These are phyloP conservation scores for Fusarium setosum DNA, from an alignment of 2,329 filamentous ascomycete species.

Conservation along the genomic window DNA sequence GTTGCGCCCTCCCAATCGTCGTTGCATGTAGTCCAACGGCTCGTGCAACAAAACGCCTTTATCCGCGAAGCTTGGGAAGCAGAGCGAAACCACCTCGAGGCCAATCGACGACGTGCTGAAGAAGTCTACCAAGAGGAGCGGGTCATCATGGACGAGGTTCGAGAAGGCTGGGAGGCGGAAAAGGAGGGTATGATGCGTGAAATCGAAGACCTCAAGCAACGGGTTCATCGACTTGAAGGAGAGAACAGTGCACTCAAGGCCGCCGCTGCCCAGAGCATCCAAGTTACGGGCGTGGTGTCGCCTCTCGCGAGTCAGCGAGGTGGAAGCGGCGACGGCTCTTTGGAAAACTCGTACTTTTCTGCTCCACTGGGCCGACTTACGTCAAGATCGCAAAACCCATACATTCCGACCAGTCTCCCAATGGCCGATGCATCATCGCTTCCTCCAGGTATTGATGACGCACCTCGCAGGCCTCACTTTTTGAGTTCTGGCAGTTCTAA, in stretches of 20 bases:
- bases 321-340: conserved; percentile 39
- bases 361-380: conserved; percentile 29
- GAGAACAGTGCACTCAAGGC: conserved; percentile 51
- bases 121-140: conserved; percentile 68
- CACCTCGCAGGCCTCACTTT: conserved; percentile 50
- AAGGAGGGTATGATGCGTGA: conserved; percentile 55
- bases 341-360: conserved; percentile 38
- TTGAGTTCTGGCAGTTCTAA: conserved; percentile 45
- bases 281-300: conserved; percentile 45
- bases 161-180: conserved; percentile 59
- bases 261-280: conserved; percentile 44
- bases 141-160: conserved; percentile 63
- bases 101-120: conserved; percentile 63
- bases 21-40: conserved; percentile 52
- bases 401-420: conserved; percentile 29
- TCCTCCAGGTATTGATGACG: conserved; percentile 49
- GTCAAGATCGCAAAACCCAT: conserved; percentile 32
- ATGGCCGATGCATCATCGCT: conserved; percentile 40
- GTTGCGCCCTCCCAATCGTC: conserved; percentile 47
- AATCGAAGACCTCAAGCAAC: conserved; percentile 54
- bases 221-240: conserved; percentile 49
- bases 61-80: conserved; percentile 64
- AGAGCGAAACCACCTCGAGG: conserved; percentile 65
- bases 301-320: conserved; percentile 44
- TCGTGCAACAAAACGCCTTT: conserved; percentile 55